Conservation (phyloP, 176 grass and related monocot genomes). For the Tillandsia leiboldiana region DNA sequence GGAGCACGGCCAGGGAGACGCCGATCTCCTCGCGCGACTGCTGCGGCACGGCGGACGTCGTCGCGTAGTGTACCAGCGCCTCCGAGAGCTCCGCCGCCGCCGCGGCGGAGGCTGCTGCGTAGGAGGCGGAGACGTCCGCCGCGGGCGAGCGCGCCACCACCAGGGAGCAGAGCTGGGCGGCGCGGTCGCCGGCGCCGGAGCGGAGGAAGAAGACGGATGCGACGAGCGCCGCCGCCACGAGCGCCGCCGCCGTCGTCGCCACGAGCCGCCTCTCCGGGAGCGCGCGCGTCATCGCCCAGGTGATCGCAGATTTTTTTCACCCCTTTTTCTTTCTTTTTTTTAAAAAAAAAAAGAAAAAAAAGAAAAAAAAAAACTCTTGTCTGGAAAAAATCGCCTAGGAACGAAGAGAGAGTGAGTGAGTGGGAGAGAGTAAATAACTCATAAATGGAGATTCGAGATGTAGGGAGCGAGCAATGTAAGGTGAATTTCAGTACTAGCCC, state of each 20-base stretch:
- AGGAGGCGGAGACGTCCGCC: neutral
- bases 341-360: too few species aligned
- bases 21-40: slow-evolving; percentile 41
- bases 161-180: neutral
- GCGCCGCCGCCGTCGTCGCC: neutral
- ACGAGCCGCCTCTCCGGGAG: neutral
- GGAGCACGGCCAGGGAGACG: slow-evolving; percentile 38
- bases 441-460: too few species aligned
- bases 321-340: too few species aligned
- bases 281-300: neutral
- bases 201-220: neutral
- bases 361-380: too few species aligned
- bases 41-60: slow-evolving; percentile 28
- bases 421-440: too few species aligned
- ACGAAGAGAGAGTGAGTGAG: too few species aligned
- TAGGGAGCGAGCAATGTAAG: too few species aligned
- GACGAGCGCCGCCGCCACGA: neutral
- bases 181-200: slow-evolving; percentile 1
- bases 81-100: slow-evolving; percentile 4
- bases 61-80: slow-evolving; percentile 20
- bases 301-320: neutral
- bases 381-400: too few species aligned
- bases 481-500: too few species aligned
- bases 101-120: neutral
- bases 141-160: neutral